Percentiles rank a stretch among this genome's conserved stretches.
These are phyloP conservation scores for Perkinsus chesapeaki DNA, from an alignment of 169 alveolate species.

Conservation along the genomic window DNA sequence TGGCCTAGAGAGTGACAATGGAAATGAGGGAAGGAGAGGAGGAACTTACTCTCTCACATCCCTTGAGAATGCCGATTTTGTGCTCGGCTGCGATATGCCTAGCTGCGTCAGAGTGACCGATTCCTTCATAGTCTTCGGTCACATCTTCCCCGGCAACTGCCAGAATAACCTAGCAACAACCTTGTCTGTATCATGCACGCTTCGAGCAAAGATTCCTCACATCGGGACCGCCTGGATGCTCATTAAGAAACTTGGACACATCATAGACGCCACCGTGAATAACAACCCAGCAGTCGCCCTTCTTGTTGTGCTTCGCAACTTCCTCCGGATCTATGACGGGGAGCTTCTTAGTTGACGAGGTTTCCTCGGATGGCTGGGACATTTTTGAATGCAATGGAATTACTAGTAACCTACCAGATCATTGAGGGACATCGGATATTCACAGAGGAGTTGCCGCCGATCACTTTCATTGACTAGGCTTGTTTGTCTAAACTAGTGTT, in stretches of 20 bases:
- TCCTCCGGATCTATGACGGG: background rate
- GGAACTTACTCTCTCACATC: background rate
- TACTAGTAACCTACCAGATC: no score
- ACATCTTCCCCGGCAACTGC: background rate
- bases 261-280: background rate
- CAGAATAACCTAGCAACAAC: background rate
- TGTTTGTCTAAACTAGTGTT: no score
- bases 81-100: background rate
- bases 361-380: no score
- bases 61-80: background rate
- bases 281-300: background rate
- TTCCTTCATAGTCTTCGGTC: background rate
- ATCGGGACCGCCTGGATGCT: background rate
- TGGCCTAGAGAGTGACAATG: background rate
- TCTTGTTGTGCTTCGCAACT: background rate
- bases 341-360: background rate
- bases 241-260: background rate
- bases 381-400: no score
- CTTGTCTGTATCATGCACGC: no score
- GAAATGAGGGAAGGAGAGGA: background rate
- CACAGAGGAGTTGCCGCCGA: no score
- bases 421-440: no score
- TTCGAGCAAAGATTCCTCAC: no score
- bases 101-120: background rate
- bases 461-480: no score